Conservation (phyloP, 208 protist genomes). For the Vickermania spadyakhi region DNA sequence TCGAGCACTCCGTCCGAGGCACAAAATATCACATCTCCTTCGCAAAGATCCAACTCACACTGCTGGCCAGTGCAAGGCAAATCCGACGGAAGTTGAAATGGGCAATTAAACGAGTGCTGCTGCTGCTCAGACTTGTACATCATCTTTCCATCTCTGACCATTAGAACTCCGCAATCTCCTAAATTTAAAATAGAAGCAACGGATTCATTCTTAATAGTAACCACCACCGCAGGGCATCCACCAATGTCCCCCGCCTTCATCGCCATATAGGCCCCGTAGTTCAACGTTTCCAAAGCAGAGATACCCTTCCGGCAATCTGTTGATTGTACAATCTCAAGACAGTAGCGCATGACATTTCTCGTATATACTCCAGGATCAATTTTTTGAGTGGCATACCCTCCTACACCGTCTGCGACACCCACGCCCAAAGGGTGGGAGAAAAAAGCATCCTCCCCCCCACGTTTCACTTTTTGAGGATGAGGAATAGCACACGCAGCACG, state of each 20-base stretch:
- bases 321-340: conserved; percentile 31
- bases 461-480: conserved; percentile 63
- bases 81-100: conserved; percentile 73
- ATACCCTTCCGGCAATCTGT: conserved; percentile 8
- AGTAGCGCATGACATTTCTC: conserved; percentile 64
- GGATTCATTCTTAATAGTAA: conserved; percentile 42
- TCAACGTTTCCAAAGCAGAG: conserved; percentile 52
- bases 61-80: conserved; percentile 53
- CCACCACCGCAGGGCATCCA: conserved; percentile 59
- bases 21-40: conserved; percentile 66
- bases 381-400: conserved; percentile 55
- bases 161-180: conserved; percentile 72
- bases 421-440: conserved; percentile 61
- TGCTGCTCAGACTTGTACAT: conserved; percentile 57
- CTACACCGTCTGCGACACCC: conserved; percentile 79
- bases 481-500: conserved; percentile 64
- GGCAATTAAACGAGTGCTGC: conserved; percentile 86
- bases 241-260: conserved; percentile 34
- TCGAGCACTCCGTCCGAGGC: conserved; percentile 79
- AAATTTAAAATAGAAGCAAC: conserved; percentile 76
- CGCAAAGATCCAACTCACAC: conserved; percentile 39
- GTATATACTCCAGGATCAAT: conserved; percentile 78
- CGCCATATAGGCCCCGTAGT: conserved; percentile 32
- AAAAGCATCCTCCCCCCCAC: conserved; percentile 80
- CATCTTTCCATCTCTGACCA: conserved; percentile 47